These are phyloP conservation scores for Colletotrichum sansevieriae DNA, from an alignment of 2,329 filamentous ascomycete species.

Conservation along the genomic window DNA sequence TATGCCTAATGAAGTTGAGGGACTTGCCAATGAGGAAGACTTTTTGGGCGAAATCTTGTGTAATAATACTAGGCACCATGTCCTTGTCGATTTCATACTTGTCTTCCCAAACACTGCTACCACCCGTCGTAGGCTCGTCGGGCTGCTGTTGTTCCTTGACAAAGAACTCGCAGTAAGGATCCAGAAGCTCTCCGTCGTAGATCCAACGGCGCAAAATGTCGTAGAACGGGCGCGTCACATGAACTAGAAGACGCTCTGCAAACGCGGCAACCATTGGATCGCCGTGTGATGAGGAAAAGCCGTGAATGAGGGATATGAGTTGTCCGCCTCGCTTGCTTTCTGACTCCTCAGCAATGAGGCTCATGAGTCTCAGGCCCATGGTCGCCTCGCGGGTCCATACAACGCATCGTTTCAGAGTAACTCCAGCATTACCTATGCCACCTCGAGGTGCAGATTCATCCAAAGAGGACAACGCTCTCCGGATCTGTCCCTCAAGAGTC, in stretches of 20 bases:
- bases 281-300: constrained; percentile 92
- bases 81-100: constrained; percentile 89
- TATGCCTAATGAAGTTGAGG: constrained; percentile 96
- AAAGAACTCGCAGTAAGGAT: constrained; percentile 96
- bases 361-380: constrained; percentile 94
- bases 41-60: constrained; percentile 92
- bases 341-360: constrained; percentile 92
- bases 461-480: constrained; percentile 82
- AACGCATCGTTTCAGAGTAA: constrained; percentile 94
- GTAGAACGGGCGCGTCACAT: constrained; percentile 95
- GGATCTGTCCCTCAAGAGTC: constrained; percentile 91
- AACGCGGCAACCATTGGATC: constrained; percentile 95
- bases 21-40: constrained; percentile 98
- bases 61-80: constrained; percentile 95
- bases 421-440: constrained; percentile 85
- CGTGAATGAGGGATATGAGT: constrained; percentile 92
- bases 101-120: constrained; percentile 94
- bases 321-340: constrained; percentile 87
- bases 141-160: constrained; percentile 82
- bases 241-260: constrained; percentile 86
- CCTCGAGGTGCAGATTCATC: constrained; percentile 75
- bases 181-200: constrained; percentile 97
- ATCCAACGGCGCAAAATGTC: constrained; percentile 97
- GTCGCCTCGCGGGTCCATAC: constrained; percentile 98
- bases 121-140: constrained; percentile 52